These are phyloP conservation scores for Trichophyton schoenleinii DNA, from an alignment of 2,329 filamentous ascomycete genomes.

Conservation along the genomic window DNA sequence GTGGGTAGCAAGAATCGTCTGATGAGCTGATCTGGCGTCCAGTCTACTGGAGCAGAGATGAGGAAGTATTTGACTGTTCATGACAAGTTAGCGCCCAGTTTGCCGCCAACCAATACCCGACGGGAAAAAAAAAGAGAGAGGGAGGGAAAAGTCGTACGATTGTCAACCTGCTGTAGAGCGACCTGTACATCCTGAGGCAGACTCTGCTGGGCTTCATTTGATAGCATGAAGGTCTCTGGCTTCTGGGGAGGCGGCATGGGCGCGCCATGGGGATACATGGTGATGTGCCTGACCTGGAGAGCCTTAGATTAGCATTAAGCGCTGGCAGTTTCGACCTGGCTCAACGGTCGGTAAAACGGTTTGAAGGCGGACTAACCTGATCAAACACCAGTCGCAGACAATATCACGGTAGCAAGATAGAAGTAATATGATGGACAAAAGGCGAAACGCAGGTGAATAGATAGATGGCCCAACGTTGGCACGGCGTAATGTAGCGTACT, in stretches of 20 bases:
- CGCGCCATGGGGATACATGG: conserved; percentile 66
- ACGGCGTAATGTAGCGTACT: background rate
- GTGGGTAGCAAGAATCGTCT: conserved; percentile 89
- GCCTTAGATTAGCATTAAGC: background rate
- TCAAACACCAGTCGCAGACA: background rate
- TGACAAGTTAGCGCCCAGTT: background rate
- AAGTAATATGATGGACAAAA: background rate
- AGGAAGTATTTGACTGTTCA: conserved; percentile 92
- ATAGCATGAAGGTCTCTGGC: conserved; percentile 97
- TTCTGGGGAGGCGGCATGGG: conserved; percentile 87
- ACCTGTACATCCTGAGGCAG: conserved; percentile 94
- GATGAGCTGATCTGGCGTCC: conserved; percentile 93
- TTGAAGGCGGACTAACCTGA: background rate
- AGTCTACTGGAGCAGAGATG: conserved; percentile 95
- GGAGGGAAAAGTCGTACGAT: conserved; percentile 50
- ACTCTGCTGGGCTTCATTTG: conserved; percentile 90
- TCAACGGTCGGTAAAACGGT: background rate
- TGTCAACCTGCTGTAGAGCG: conserved; percentile 95
- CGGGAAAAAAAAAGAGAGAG: background rate
- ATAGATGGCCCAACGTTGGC: conserved; percentile 1
- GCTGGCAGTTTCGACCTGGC: background rate
- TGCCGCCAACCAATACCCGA: background rate
- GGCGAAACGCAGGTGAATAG: conserved; percentile 14
- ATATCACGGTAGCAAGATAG: background rate
- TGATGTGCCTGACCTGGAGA: background rate